Percentiles rank a stretch among this genome's conserved stretches.
Evolutionary conservation across 2,329 filamentous ascomycete genomes (phyloP).

Genomic region (Epichloe festucae): DNA sequence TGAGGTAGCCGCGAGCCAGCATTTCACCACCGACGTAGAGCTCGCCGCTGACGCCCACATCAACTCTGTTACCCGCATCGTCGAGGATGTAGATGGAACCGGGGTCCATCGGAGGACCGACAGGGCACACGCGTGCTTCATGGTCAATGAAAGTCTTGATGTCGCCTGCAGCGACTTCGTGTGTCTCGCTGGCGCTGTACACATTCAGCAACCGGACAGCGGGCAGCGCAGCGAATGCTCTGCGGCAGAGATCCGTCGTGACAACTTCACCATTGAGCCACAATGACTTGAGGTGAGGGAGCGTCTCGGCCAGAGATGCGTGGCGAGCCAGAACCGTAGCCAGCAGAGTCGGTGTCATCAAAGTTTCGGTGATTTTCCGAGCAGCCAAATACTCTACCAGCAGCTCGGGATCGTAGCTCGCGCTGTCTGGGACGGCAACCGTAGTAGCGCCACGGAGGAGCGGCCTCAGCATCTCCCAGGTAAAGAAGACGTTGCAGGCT

Average conservation of each 20-base stretch:
- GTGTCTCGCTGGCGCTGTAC: constrained; percentile 73
- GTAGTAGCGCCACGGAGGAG: constrained; percentile 65
- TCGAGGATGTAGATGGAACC: constrained; percentile 61
- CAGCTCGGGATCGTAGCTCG: constrained; percentile 63
- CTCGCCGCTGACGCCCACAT: constrained; percentile 52
- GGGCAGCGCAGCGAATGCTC: constrained; percentile 54
- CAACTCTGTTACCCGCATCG: constrained; percentile 51
- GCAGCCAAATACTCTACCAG: constrained; percentile 57
- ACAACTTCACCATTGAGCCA: constrained; percentile 81
- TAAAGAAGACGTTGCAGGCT: constrained; percentile 80
- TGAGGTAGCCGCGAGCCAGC: constrained; percentile 65
- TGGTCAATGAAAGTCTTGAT: constrained; percentile 53
- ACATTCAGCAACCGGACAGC: constrained; percentile 61
- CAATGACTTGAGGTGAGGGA: constrained; percentile 55
- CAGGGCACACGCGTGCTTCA: constrained; percentile 55
- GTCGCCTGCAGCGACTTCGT: constrained; percentile 67
- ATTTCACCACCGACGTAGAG: constrained; percentile 63
- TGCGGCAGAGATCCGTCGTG: constrained; percentile 60
- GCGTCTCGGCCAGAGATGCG: constrained; percentile 46
- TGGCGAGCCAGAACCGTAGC: constrained; percentile 61
- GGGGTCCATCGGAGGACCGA: constrained; percentile 56
- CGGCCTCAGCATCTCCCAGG: constrained; percentile 74
- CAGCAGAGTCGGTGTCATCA: constrained; percentile 72
- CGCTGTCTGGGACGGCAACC: constrained; percentile 60
- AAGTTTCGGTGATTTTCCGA: constrained; percentile 60